These are phyloP conservation scores for Biscogniauxia sp. DNA, from an alignment of 2,329 filamentous ascomycete genomes.

Conservation along the genomic window DNA sequence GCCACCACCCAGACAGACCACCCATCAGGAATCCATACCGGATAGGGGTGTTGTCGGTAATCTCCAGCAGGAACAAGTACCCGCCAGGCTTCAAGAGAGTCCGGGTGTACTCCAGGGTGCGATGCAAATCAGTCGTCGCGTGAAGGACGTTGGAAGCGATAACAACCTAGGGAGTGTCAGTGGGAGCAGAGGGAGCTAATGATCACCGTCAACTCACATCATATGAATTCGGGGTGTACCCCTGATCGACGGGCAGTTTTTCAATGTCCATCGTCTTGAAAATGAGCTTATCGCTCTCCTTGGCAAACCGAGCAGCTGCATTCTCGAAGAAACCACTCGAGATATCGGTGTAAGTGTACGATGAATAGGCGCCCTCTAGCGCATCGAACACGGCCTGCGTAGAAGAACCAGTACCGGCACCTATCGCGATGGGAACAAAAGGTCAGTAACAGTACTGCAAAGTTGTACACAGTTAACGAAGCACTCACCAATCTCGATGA, in stretches of 20 bases:
- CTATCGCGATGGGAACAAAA: too few species aligned
- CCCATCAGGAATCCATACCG: slow-evolving; percentile 29
- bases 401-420: slow-evolving; percentile 41
- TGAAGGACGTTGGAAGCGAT: slow-evolving; percentile 6
- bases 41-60: background rate
- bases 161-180: too few species aligned
- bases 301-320: slow-evolving; percentile 30
- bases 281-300: slow-evolving; percentile 26
- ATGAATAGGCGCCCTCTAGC: slow-evolving; percentile 30
- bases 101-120: slow-evolving; percentile 14
- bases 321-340: slow-evolving; percentile 40
- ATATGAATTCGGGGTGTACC: slow-evolving; percentile 24
- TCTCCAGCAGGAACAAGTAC: slow-evolving; percentile 6
- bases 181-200: too few species aligned
- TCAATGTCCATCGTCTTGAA: slow-evolving; percentile 33
- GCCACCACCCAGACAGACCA: slow-evolving; percentile 38
- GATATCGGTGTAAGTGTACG: slow-evolving; percentile 47
- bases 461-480: too few species aligned
- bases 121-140: slow-evolving; percentile 14
- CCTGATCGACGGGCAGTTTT: slow-evolving; percentile 28
- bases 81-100: slow-evolving; percentile 20
- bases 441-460: too few species aligned
- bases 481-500: slow-evolving; percentile 36
- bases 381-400: slow-evolving; percentile 35
- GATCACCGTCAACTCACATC: slow-evolving; percentile 12